Evolutionary conservation across 441 rosid species (phyloP).

Genomic region (Omphalea diandra): DNA sequence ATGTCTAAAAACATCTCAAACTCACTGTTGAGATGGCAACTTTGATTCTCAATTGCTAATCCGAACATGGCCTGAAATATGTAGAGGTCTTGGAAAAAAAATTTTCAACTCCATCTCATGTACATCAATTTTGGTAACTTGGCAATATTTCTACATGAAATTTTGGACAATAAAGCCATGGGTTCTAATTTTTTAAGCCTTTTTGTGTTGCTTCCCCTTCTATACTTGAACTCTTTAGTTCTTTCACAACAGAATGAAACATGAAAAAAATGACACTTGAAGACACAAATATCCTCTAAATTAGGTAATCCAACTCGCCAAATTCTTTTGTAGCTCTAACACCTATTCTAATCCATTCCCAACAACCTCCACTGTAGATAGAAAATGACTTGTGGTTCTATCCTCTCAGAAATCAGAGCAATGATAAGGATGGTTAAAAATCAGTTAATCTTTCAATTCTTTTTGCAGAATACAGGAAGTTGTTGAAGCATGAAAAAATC

Average conservation of each 20-base stretch:
- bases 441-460: constrained; percentile 34
- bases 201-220: neutral
- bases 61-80: neutral
- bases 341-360: constrained; percentile 16
- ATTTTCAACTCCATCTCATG: neutral
- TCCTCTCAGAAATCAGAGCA: constrained; percentile 39
- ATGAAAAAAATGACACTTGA: neutral
- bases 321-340: constrained; percentile 15
- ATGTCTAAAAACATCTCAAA: neutral
- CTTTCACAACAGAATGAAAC: constrained; percentile 6
- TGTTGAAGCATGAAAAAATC: constrained; percentile 30
- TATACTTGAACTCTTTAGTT: neutral
- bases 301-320: neutral
- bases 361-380: constrained; percentile 32
- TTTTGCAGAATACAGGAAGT: constrained; percentile 44
- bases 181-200: too few species aligned
- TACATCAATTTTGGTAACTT: too few species aligned
- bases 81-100: neutral
- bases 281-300: too few species aligned
- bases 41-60: too few species aligned
- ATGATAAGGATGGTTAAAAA: constrained; percentile 36
- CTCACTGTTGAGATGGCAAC: too few species aligned
- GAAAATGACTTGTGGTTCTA: constrained; percentile 38
- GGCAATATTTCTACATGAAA: too few species aligned
- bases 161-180: too few species aligned